A percentile compares a stretch with the other conserved stretches of the same genome.
phyloP scores from a whole-genome alignment of 176 grass and related monocot species.

The Raddia distichophylla region DNA sequence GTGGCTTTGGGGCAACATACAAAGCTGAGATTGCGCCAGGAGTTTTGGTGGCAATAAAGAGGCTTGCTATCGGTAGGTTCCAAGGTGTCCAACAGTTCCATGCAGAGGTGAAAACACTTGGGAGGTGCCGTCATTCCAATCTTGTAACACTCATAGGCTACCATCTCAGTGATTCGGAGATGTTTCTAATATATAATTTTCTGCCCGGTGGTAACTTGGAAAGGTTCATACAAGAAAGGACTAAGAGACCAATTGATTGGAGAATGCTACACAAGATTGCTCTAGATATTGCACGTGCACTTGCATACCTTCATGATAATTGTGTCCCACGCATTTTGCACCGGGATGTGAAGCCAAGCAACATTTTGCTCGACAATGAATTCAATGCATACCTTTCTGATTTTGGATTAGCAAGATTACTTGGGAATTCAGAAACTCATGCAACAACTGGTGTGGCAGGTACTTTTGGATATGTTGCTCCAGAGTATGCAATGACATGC shows the following conservation, averaged over 20 bases:
- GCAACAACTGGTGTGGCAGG: slow-evolving; percentile 96
- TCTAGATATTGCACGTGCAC: slow-evolving; percentile 85
- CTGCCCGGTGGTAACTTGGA: slow-evolving; percentile 91
- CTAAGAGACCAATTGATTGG: slow-evolving; percentile 79
- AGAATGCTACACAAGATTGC: slow-evolving; percentile 98
- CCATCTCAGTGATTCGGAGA: slow-evolving; percentile 79
- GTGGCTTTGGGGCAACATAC: slow-evolving; percentile 95
- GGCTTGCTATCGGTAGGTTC: slow-evolving; percentile 86
- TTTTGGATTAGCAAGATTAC: slow-evolving; percentile 90
- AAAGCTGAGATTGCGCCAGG: slow-evolving; percentile 95
- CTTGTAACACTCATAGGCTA: slow-evolving; percentile 90
- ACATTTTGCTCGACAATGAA: slow-evolving; percentile 88
- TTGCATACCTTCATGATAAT: slow-evolving; percentile 79
- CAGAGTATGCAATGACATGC: slow-evolving; percentile 97
- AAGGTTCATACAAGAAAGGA: slow-evolving; percentile 90
- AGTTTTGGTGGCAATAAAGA: slow-evolving; percentile 90
- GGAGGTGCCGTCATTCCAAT: slow-evolving; percentile 77
- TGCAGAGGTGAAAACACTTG: slow-evolving; percentile 91
- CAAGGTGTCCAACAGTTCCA: slow-evolving; percentile 94
- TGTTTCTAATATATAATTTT: slow-evolving; percentile 99
- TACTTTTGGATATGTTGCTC: slow-evolving; percentile 96
- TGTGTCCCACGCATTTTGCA: slow-evolving; percentile 89
- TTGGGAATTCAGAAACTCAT: slow-evolving; percentile 97
- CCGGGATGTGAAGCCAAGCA: slow-evolving; percentile 93
- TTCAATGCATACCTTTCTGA: slow-evolving; percentile 86